Evolutionary conservation across 352 stramenopile species (phyloP).

Genomic region (Saprolegnia parasitica): DNA sequence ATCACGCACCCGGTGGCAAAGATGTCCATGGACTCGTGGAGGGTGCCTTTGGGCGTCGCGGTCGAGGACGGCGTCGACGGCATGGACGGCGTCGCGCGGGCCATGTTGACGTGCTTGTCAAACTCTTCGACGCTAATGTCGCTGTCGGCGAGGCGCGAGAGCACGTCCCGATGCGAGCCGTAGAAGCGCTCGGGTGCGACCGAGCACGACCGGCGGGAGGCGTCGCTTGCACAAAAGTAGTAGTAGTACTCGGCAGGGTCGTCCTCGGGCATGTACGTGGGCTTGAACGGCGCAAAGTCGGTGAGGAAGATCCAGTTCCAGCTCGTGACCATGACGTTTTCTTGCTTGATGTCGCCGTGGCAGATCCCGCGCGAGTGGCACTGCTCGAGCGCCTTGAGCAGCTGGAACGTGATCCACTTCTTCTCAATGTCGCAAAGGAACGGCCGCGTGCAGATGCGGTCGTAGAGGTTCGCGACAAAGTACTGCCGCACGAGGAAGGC

Average conservation of each 20-base stretch:
- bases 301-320: constrained; percentile 97
- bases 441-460: constrained; percentile 93
- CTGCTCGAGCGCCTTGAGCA: constrained; percentile 92
- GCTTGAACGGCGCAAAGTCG: constrained; percentile 96
- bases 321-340: constrained; percentile 98
- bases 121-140: constrained; percentile 65
- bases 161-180: constrained; percentile 34
- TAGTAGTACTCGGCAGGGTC: constrained; percentile 96
- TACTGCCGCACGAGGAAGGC: constrained; percentile 95
- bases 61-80: constrained; percentile 31
- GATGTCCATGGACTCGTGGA: constrained; percentile 94
- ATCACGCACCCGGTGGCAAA: constrained; percentile 98
- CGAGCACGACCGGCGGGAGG: constrained; percentile 89
- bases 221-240: constrained; percentile 87
- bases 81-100: constrained; percentile 39
- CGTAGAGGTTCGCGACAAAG: constrained; percentile 94
- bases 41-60: constrained; percentile 45
- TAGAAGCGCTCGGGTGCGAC: constrained; percentile 94
- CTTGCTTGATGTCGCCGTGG: constrained; percentile 97
- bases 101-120: constrained; percentile 58
- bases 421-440: constrained; percentile 96
- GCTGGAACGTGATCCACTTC: constrained; percentile 97
- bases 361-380: constrained; percentile 90
- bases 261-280: constrained; percentile 92
- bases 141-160: constrained; percentile 68